Evolutionary conservation across 371 early-diverging fungal genomes (phyloP).

Genomic region (Rhizomucor miehei): DNA sequence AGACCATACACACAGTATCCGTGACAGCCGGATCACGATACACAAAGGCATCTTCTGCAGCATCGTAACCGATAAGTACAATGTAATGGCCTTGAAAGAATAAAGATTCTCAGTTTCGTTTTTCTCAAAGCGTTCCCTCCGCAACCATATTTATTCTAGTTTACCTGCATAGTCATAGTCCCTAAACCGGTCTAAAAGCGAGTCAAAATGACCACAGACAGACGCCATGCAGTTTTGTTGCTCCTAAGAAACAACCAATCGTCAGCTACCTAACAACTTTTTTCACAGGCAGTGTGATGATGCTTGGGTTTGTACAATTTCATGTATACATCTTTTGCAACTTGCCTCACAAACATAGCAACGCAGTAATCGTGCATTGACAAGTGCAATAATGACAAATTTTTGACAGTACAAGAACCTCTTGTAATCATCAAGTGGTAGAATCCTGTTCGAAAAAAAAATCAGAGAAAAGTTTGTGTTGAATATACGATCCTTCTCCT

Average conservation of each 20-base stretch:
- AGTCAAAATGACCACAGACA: constrained; percentile 32
- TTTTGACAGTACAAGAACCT: constrained; percentile 71
- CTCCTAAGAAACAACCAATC: constrained; percentile 25
- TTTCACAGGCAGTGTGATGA: too few relatives aligned
- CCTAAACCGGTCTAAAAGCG: not conserved
- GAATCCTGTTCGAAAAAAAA: too few relatives aligned
- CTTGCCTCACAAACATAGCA: constrained; percentile 61
- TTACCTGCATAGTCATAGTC: constrained; percentile 8
- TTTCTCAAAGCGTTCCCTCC: too few relatives aligned
- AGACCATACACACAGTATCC: constrained; percentile 58
- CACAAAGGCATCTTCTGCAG: constrained; percentile 61
- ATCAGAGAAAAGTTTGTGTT: too few relatives aligned
- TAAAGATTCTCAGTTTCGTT: not conserved
- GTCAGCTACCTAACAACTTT: not conserved
- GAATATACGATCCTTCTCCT: too few relatives aligned
- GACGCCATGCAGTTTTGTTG: constrained; percentile 34
- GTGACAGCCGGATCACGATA: constrained; percentile 72
- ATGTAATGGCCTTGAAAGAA: constrained; percentile 65
- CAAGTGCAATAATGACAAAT: constrained; percentile 74
- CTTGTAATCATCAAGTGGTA: constrained; percentile 76
- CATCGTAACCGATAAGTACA: constrained; percentile 69
- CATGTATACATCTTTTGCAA: not conserved
- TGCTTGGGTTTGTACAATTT: not conserved
- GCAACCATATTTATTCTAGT: constrained; percentile 1
- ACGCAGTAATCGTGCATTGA: constrained; percentile 61